Evolutionary conservation across 1,139 yeast species (phyloP), one percentile per base, ranked within the genome.

Genomic region (Zygosaccharomyces sapae): DNA sequence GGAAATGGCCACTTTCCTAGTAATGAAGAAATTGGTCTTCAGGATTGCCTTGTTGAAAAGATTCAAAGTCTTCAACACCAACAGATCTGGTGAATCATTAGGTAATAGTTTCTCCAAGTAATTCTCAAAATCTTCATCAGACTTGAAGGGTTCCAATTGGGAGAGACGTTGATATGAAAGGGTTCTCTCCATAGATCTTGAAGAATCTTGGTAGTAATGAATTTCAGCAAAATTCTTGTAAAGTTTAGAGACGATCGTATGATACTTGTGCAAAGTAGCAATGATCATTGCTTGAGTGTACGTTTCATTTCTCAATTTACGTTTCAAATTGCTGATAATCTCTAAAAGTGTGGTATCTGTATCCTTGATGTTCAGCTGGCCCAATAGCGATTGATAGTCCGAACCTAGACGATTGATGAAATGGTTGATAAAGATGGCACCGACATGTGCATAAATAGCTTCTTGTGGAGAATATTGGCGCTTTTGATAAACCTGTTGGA

Each of bases 1-100:
- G 3, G 96, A 86, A 53, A 92, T 76, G 19, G 98, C 98, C 48
- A 90, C 95, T 73, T 92, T 92, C 47, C 97, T 86, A 27, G 96
- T 86, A 41, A 89, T 81, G 72, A 87, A 92, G 70, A 90, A 92
- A 70, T 92, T 92, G 12, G 98, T 92, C 75, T 92, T 90, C 67
- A 90, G 76, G 48, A 92, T 81, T 33, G 94, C 79, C 68, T 86
- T 79, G 75, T 92, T 92, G 74, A 92, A 92, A 45, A 80, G 74
- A 67, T 82, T 83, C 56, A 92, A 77, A 2, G 96, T 95, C 63
- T 82, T 80, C 67, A 92, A 76, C 20, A 92, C 95, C 54, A 86
- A 71, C 37, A 82, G 78, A 66, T 88, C 95, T 55, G 81, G 83
- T 56, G 82, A 84, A 68, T 88, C 94, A 55, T 77, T 77, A 50